A percentile compares a stretch with the other conserved stretches of the same genome.
These are phyloP conservation scores for Tylopilus felleus DNA, from an alignment of 768 basidiomycete genomes.

Conservation along the genomic window DNA sequence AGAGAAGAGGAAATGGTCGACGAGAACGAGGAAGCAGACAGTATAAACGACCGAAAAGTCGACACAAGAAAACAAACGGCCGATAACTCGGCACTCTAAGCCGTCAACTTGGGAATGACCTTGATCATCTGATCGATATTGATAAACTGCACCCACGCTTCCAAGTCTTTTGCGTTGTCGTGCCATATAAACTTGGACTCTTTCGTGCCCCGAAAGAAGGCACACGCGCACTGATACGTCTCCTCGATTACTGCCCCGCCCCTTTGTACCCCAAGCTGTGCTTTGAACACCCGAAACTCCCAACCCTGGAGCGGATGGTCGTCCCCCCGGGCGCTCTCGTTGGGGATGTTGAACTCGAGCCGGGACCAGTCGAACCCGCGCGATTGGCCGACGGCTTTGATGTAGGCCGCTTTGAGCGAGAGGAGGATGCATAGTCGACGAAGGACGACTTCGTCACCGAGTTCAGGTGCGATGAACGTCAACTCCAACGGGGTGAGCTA, in stretches of 20 bases:
- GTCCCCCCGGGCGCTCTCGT: conserved; percentile 61
- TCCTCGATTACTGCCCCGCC: conserved; percentile 53
- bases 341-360: conserved; percentile 76
- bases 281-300: conserved; percentile 83
- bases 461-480: conserved; percentile 47
- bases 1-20: too few relatives aligned
- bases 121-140: conserved; percentile 80
- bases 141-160: conserved; percentile 82
- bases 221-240: conserved; percentile 71
- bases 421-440: conserved; percentile 76
- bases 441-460: conserved; percentile 61
- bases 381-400: conserved; percentile 80
- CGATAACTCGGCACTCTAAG: conserved; percentile 30
- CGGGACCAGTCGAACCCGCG: conserved; percentile 78
- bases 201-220: conserved; percentile 67
- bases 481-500: conserved; percentile 50
- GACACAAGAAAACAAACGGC: too few relatives aligned
- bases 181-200: conserved; percentile 73
- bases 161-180: conserved; percentile 60
- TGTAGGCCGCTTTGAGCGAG: conserved; percentile 77
- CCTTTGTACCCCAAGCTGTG: conserved; percentile 66
- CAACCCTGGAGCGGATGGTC: conserved; percentile 69
- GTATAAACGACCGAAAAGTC: neutral
- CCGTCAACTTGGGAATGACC: conserved; percentile 70
- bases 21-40: neutral